Evolutionary conservation across 257 asterid genomes (phyloP), one percentile per base, ranked within the genome.

Genomic region (Buddleja alternifolia): DNA sequence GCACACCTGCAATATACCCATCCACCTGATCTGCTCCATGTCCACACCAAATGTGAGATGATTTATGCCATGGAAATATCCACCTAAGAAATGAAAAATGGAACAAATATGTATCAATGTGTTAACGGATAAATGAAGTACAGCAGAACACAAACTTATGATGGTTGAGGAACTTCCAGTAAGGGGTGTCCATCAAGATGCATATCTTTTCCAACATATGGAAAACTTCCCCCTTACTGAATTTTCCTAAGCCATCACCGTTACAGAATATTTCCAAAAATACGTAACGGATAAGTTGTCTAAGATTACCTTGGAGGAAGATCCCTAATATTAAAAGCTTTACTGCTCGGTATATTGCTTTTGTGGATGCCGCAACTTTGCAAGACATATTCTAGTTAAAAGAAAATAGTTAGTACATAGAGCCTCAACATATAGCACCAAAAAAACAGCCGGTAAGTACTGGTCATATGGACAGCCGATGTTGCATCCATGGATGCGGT

Each of bases 1-100:
- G 61, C 76, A 66, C 60, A 86, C 93, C 90, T 86, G 93, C 81
- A 86, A 80, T 76, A 81, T 75, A 56, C 93, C 93, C 86, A 78
- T 86, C 93, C 88, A 84, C 66, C 93, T 82, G 71, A 86, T 80
- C 40, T 74, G 81, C 47, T 78, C 71, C 69, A 84, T 24, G 71
- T 86, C 88, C 69, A 84, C 93, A 0, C 93, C 93, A 46, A 80
- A 86, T 1, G 93, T 80, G n/a, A 86, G 78, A 61, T 82, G 69
- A 63, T 78, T 71, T 47, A 84, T 12, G 20, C 88, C 86, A 63
- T 86, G 93, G 63, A 84, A 82, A 78, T 66, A 86, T 51, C 93
- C 93, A 63, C 93, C 93, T 86, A 77, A 71, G 45, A 70, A 37
- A 63, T 10, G 17, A 67, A 45, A 65, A 37, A 46, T 67, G 39